These are phyloP conservation scores for Telopea speciosissima DNA, from an alignment of 177 flowering plant species.

Conservation along the genomic window DNA sequence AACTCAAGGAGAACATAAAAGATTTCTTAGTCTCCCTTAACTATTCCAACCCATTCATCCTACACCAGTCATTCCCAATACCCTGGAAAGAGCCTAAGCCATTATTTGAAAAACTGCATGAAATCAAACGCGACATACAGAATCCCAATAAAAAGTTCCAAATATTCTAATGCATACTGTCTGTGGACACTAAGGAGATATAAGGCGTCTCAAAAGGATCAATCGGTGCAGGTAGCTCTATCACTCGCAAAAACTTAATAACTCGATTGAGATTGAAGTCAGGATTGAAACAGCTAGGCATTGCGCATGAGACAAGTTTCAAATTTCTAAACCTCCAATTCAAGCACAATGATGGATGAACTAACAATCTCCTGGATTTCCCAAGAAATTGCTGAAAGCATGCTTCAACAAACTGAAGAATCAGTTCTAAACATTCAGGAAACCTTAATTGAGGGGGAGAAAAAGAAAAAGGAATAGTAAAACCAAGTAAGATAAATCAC, in stretches of 20 bases:
- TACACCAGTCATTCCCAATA: too few relatives aligned
- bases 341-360: not conserved
- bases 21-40: not conserved
- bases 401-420: not conserved
- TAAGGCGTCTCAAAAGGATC: not conserved
- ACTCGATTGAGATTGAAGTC: not conserved
- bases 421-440: not conserved
- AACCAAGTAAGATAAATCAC: not conserved
- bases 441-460: not conserved
- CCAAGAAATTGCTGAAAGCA: too few relatives aligned
- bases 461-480: not conserved
- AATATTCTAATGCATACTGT: too few relatives aligned
- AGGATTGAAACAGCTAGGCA: not conserved
- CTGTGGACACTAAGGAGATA: too few relatives aligned
- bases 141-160: too few relatives aligned
- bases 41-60: not conserved
- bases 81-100: not conserved
- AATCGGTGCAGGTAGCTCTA: not conserved
- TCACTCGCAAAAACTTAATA: too few relatives aligned
- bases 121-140: too few relatives aligned
- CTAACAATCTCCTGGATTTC: too few relatives aligned
- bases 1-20: not conserved
- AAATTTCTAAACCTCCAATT: too few relatives aligned
- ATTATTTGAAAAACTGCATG: too few relatives aligned
- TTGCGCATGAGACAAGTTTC: not conserved